These are phyloP conservation scores for Trapa bicornis DNA, from an alignment of 345 rosid genomes.

Conservation along the genomic window DNA sequence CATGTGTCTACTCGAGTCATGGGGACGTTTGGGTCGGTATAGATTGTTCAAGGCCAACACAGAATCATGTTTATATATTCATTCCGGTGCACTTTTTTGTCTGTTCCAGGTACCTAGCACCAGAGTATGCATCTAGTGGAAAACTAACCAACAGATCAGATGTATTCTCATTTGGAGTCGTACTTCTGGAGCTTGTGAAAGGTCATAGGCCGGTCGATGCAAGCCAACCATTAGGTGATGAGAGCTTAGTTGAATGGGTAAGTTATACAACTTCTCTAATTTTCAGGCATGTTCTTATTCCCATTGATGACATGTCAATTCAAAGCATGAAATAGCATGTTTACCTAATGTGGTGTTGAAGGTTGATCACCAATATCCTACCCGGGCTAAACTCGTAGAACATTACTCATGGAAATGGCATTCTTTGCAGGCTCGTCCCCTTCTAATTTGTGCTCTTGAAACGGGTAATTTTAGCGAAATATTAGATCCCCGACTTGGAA, in stretches of 20 bases:
- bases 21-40: slow-evolving; percentile 95
- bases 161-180: slow-evolving; percentile 92
- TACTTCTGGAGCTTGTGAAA: slow-evolving; percentile 85
- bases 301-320: background rate
- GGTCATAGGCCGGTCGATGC: slow-evolving; percentile 57
- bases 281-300: background rate
- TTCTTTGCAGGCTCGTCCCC: slow-evolving; percentile 62
- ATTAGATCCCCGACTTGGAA: slow-evolving; percentile 64
- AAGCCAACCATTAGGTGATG: slow-evolving; percentile 66
- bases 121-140: slow-evolving; percentile 95
- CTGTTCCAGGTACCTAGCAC: slow-evolving; percentile 70
- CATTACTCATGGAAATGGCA: too few relatives aligned
- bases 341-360: background rate
- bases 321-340: background rate
- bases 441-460: slow-evolving; percentile 56
- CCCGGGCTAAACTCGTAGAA: background rate
- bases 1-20: slow-evolving; percentile 99
- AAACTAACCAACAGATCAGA: slow-evolving; percentile 91
- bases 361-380: background rate
- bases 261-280: slow-evolving; percentile 3
- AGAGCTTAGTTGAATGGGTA: slow-evolving; percentile 99
- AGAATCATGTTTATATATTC: background rate
- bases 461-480: slow-evolving; percentile 51
- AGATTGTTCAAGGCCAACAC: background rate
- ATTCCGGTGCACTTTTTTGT: background rate